These are phyloP conservation scores for Evernia prunastri DNA, from an alignment of 495 filamentous ascomycete genomes.

Conservation along the genomic window DNA sequence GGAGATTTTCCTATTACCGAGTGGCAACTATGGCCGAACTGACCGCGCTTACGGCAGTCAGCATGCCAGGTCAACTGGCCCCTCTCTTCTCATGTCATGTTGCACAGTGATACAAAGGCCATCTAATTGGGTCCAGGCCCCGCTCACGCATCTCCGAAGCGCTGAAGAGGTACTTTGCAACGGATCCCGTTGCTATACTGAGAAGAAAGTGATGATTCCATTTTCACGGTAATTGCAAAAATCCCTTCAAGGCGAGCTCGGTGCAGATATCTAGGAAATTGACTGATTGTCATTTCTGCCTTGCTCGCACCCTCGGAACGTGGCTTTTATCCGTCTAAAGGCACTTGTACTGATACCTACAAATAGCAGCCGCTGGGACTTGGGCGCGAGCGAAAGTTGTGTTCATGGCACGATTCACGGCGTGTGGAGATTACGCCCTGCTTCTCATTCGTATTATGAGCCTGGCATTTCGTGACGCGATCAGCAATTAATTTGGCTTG, in stretches of 20 bases:
- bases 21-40: background rate
- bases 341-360: background rate
- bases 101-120: background rate
- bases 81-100: background rate
- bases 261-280: background rate
- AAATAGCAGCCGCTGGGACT: background rate
- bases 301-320: background rate
- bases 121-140: conserved; percentile 2
- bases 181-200: background rate
- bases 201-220: background rate
- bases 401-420: background rate
- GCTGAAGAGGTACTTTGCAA: conserved; percentile 1
- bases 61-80: background rate
- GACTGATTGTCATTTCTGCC: background rate
- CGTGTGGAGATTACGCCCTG: background rate
- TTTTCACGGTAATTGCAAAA: background rate
- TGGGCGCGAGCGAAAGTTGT: background rate
- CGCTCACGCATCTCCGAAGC: conserved; percentile 3
- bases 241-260: background rate
- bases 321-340: background rate
- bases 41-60: conserved; percentile 21
- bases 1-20: conserved; percentile 4
- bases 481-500: background rate
- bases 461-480: background rate
- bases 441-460: background rate